phyloP scores from a whole-genome alignment of 208 protist species.

The Trypanosoma rangeli region DNA sequence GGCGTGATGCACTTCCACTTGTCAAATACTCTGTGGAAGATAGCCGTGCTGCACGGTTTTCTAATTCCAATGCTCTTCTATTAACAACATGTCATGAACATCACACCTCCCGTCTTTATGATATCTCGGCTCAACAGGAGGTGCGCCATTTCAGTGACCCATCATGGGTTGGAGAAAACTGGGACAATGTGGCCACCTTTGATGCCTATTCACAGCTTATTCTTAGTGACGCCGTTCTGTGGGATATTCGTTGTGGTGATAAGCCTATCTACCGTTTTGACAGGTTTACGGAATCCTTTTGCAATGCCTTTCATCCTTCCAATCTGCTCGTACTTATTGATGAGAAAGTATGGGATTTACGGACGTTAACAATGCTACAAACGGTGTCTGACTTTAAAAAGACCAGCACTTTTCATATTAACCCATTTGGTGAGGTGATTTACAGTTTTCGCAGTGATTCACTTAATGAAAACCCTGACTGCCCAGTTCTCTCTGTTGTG shows the following conservation, averaged over 20 bases:
- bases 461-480: conserved; percentile 30
- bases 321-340: conserved; percentile 80
- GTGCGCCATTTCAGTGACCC: conserved; percentile 67
- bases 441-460: conserved; percentile 78
- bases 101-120: conserved; percentile 64
- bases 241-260: conserved; percentile 73
- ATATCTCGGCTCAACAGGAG: conserved; percentile 54
- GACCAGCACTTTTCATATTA: conserved; percentile 72
- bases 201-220: conserved; percentile 71
- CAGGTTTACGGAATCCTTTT: conserved; percentile 81
- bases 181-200: conserved; percentile 77
- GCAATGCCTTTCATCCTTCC: conserved; percentile 75
- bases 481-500: conserved; percentile 70
- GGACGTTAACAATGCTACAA: conserved; percentile 67
- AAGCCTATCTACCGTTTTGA: conserved; percentile 85
- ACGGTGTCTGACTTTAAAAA: conserved; percentile 74
- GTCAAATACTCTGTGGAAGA: conserved; percentile 46
- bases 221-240: conserved; percentile 83
- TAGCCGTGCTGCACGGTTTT: conserved; percentile 65
- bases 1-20: conserved; percentile 56
- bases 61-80: conserved; percentile 54
- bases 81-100: conserved; percentile 66
- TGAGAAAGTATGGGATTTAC: conserved; percentile 87
- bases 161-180: conserved; percentile 70
- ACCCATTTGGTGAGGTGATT: conserved; percentile 45